These are phyloP conservation scores for Fusarium beomiforme DNA, from an alignment of 2,329 filamentous ascomycete species.

Conservation along the genomic window DNA sequence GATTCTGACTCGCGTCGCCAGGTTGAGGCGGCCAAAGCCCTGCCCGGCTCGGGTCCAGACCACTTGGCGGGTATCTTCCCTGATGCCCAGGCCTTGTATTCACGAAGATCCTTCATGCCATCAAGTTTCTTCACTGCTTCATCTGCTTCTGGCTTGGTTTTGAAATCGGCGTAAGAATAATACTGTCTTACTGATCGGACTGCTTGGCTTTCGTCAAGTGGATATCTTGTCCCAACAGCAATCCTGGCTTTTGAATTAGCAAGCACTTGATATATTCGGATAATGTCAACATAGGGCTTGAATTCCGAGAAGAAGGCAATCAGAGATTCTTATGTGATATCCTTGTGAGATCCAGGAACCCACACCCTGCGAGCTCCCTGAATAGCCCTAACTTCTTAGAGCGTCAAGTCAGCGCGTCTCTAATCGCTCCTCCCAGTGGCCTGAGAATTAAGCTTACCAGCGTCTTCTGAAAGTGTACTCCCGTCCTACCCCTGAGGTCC, in stretches of 20 bases:
- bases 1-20: no score
- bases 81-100: conserved; percentile 14
- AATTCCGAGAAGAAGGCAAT: conserved; percentile 58
- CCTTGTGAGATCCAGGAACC: conserved; percentile 61
- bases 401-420: conserved; percentile 16
- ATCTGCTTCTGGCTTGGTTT: conserved; percentile 62
- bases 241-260: not conserved
- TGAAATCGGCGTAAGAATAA: conserved; percentile 74
- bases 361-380: conserved; percentile 56
- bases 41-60: no score
- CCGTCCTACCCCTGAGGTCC: conserved; percentile 57
- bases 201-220: conserved; percentile 64
- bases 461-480: conserved; percentile 40
- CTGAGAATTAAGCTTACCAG: not conserved
- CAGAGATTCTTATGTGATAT: conserved; percentile 55
- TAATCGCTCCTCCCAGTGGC: not conserved
- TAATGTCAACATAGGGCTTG: conserved; percentile 36
- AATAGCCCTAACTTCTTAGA: conserved; percentile 41
- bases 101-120: conserved; percentile 7
- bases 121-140: conserved; percentile 54
- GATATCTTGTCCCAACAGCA: conserved; percentile 63
- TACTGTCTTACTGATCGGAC: conserved; percentile 65
- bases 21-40: conserved; percentile 10
- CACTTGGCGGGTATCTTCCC: conserved; percentile 3
- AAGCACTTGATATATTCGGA: accelerated